Evolutionary conservation across 257 asterid genomes (phyloP), one percentile per base, ranked within the genome.

Genomic region (Prunella vulgaris): DNA sequence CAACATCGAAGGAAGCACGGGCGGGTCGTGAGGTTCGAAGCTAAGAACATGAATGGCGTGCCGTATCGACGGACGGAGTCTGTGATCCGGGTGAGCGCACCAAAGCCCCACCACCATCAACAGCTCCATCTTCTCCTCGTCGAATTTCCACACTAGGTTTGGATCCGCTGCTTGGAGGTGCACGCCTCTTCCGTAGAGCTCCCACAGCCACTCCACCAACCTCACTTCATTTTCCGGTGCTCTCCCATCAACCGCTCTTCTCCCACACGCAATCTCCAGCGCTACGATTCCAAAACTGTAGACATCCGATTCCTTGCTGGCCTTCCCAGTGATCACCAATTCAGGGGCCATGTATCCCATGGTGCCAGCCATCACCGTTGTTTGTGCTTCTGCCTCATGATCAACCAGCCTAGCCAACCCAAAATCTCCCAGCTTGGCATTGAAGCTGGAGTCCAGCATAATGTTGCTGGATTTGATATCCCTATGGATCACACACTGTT

Each of bases 201-300:
- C 68, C 79, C 72, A 76, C 52, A 71, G 74, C 80, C 80, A 71
- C 67, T 70, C 77, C 40, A 37, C 75, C 72, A 71, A 22, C 4
- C 70, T 27, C 5, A 17, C 53, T 6, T 9, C 12, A 1, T 12
- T 7, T 60, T 24, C 33, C 13, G 18, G 32, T n/a, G 58, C 68
- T 54, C 18, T 7, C 0, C 10, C 17, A 44, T 38, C 37, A 0
- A 21, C 8, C 1, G 78, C 17, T 37, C 48, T 73, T 27, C 63
- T 73, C 15, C 81, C 84, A 2, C 66, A 57, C 0, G 81, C 81
- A 14, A 80, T 80, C 64, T 80, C 84, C 13, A 80, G 22, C 1
- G 51, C 68, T 57, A 80, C 81, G 0, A 76, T 25, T 20, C 84
- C 84, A 42, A 80, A 80, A 46, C 84, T 80, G 9, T 64, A 80